Evolutionary conservation across 495 filamentous ascomycete genomes (phyloP).

Genomic region (Tuber melanosporum): DNA sequence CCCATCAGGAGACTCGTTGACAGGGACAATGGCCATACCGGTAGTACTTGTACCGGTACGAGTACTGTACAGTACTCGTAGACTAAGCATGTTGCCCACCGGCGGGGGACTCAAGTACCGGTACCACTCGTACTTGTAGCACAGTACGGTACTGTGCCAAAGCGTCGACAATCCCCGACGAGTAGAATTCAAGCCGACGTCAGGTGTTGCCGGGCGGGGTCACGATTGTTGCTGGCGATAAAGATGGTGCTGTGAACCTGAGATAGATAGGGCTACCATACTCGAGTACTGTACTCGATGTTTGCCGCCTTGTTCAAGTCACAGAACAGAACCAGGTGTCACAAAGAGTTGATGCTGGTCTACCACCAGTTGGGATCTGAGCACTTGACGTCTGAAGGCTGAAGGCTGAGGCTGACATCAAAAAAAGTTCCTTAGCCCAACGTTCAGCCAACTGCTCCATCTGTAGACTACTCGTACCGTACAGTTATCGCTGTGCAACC

Average conservation of each 20-base stretch:
- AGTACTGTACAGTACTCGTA: too few relatives aligned
- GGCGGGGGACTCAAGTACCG: too few relatives aligned
- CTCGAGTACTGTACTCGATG: neutral
- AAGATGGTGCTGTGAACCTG: neutral
- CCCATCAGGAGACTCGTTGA: neutral
- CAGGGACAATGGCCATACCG: neutral
- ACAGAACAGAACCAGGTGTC: neutral
- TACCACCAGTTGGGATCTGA: neutral
- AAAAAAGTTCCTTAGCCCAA: neutral
- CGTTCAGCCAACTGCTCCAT: neutral
- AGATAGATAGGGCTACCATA: neutral
- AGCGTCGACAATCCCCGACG: neutral
- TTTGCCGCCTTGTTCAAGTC: neutral
- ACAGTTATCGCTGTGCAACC: neutral
- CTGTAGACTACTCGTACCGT: neutral
- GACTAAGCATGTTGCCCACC: too few relatives aligned
- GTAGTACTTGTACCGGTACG: too few relatives aligned
- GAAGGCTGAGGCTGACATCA: neutral
- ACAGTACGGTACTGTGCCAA: neutral
- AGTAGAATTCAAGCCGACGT: neutral
- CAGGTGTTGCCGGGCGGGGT: neutral
- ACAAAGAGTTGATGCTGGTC: neutral
- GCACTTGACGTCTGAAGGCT: conserved; percentile 2
- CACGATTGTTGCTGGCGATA: neutral
- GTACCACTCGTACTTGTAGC: too few relatives aligned